Evolutionary conservation across 1,284 basidiomycete genomes (phyloP).

Genomic region (Schizophyllum commune): DNA sequence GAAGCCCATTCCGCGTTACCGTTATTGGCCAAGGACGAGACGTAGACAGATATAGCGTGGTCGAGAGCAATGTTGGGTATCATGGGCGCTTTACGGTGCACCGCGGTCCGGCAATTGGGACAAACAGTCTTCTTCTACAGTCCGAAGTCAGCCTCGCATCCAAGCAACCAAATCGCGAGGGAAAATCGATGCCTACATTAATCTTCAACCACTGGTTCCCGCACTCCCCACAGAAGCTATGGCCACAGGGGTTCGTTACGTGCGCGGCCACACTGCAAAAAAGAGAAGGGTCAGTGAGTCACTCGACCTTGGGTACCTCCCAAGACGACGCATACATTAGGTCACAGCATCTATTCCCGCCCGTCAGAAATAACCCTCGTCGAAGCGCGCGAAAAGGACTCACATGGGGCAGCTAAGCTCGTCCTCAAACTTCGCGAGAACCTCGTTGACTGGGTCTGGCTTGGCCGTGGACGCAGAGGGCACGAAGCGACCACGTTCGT

Average conservation of each 20-base stretch:
- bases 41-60: conserved; percentile 40
- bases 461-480: background rate
- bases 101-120: conserved; percentile 37
- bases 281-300: conserved; percentile 1
- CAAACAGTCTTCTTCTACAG: conserved; percentile 33
- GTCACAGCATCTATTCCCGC: conserved; percentile 40
- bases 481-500: background rate
- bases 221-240: conserved; percentile 48
- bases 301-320: background rate
- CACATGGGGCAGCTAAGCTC: conserved; percentile 53
- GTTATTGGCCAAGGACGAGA: conserved; percentile 29
- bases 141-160: conserved; percentile 1
- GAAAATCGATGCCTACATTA: conserved; percentile 28
- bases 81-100: conserved; percentile 30
- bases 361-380: conserved; percentile 7
- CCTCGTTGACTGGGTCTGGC: background rate
- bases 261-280: conserved; percentile 39
- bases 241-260: conserved; percentile 48
- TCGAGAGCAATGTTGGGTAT: conserved; percentile 47
- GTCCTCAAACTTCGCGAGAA: conserved; percentile 35
- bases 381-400: conserved; percentile 14
- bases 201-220: conserved; percentile 39
- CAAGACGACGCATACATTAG: conserved; percentile 33
- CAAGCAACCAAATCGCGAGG: conserved; percentile 1
- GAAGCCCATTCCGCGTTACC: conserved; percentile 38